Evolutionary conservation across 495 filamentous ascomycete species (phyloP).

Genomic region (Podospora comata): DNA sequence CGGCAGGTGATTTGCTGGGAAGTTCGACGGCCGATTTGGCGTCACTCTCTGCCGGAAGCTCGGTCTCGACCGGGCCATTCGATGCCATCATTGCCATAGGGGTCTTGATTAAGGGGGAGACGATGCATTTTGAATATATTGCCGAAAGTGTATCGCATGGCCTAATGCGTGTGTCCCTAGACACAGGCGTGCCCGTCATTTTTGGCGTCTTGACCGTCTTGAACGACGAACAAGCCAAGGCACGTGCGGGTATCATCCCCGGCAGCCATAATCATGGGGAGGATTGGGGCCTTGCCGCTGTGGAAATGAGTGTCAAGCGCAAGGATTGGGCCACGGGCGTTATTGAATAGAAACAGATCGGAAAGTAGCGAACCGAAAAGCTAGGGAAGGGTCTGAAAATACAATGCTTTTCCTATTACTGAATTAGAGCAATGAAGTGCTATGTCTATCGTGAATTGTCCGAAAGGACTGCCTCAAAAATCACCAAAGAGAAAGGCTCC

Average conservation of each 20-base stretch:
- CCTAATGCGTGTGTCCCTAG: slow-evolving; percentile 89
- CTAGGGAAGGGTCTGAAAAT: not conserved
- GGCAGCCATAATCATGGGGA: slow-evolving; percentile 79
- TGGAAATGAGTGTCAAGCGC: slow-evolving; percentile 70
- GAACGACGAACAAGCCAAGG: slow-evolving; percentile 80
- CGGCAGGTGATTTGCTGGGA: slow-evolving; percentile 78
- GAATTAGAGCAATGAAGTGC: slow-evolving; percentile 35
- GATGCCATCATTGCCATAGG: slow-evolving; percentile 94
- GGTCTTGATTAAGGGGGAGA: slow-evolving; percentile 95
- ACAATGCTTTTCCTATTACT: slow-evolving; percentile 31
- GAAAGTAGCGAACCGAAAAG: not conserved
- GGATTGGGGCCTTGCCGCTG: slow-evolving; percentile 77
- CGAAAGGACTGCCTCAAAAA: slow-evolving; percentile 8
- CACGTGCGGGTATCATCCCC: slow-evolving; percentile 70
- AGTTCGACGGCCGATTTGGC: slow-evolving; percentile 61
- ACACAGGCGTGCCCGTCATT: slow-evolving; percentile 81
- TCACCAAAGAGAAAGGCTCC: slow-evolving; percentile 9
- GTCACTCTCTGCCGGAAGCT: slow-evolving; percentile 28
- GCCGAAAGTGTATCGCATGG: slow-evolving; percentile 85
- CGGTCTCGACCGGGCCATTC: slow-evolving; percentile 59
- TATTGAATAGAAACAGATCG: slow-evolving; percentile 41
- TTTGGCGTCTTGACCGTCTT: slow-evolving; percentile 91
- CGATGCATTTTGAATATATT: slow-evolving; percentile 99
- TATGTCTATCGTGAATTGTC: slow-evolving; percentile 38
- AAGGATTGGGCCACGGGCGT: slow-evolving; percentile 65